Evolutionary conservation across 192 early-diverging fungal species (phyloP), one percentile per base, ranked within the genome.

Genomic region (Mortierella hygrophila): DNA sequence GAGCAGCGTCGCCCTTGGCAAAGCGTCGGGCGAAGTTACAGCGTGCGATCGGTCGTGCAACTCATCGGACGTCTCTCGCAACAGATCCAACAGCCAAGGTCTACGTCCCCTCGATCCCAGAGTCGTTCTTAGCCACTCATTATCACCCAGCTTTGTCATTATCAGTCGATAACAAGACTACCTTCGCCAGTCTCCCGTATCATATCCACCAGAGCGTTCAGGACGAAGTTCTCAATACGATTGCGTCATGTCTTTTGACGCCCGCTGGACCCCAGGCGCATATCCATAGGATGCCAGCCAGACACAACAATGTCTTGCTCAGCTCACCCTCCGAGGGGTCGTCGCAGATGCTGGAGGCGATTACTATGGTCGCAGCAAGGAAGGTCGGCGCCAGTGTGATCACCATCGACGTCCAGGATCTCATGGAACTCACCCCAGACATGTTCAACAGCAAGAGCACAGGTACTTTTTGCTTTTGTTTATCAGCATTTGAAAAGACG

Each of bases 361-460:
- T 91, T n/a, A 87, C 77, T 1, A 78, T 88, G 47, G 89, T 87
- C 8, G 55, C 90, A 32, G 93, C 93, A 8, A 75, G 80, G 10
- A 90, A 89, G 1, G 41, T 91, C 1, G 82, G 79, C 11, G 94
- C 95, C 40, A 92, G 93, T 82, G 70, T 96, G 23, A 46, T 95
- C 18, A 89, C 82, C 0, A 73, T 96, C 52, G 95, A 96, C 76
- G 83, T 90, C 15, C 90, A 93, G 60, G 91, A 92, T 55, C 71
- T 95, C 32, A 85, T 94, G 60, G 81, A 87, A 15, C 87, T 92
- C n/a, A 92, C 90, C 6, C 49, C 83, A 9, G 89, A 89, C 52
- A 89, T 88, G 72, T 89, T 88, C 79, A 83, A 74, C 54, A 69
- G 29, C 60, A 87, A 81, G 29, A 81, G 80, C 26, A 29, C 41